A percentile compares a stretch with the other conserved stretches of the same genome.
Evolutionary conservation across 2,329 filamentous ascomycete genomes (phyloP).

Genomic region (Fusarium sp.): DNA sequence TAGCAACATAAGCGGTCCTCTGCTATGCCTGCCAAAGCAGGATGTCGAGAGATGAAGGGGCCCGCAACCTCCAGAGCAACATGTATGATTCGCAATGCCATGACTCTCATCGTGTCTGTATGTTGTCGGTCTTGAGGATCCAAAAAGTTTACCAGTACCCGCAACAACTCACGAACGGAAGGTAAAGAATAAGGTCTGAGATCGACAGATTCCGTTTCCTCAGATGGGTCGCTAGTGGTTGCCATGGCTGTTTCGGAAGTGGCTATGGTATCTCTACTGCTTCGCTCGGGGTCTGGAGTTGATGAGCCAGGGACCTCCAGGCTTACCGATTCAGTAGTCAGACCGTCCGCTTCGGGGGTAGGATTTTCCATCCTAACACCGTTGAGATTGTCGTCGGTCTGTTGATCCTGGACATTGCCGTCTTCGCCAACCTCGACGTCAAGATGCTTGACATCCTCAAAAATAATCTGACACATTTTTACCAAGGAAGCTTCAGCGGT

Average conservation of each 20-base stretch:
- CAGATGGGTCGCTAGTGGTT: constrained; percentile 50
- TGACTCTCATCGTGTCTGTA: constrained; percentile 94
- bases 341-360: constrained; percentile 33
- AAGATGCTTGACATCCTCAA: constrained; percentile 88
- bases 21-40: constrained; percentile 85
- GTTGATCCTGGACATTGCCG: constrained; percentile 72
- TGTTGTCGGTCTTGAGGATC: constrained; percentile 94
- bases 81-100: constrained; percentile 96
- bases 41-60: constrained; percentile 92
- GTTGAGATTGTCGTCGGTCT: constrained; percentile 75
- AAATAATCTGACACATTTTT: constrained; percentile 98
- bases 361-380: constrained; percentile 80
- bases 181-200: constrained; percentile 92
- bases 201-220: constrained; percentile 62
- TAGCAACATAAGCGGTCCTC: constrained; percentile 94
- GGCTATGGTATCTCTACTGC: constrained; percentile 65
- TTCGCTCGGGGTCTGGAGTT: constrained; percentile 39
- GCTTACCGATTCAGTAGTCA: constrained; percentile 34
- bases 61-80: constrained; percentile 96
- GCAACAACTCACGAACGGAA: constrained; percentile 92
- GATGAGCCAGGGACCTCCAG: constrained; percentile 33
- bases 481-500: constrained; percentile 98
- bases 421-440: constrained; percentile 77
- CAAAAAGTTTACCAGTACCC: constrained; percentile 91
- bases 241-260: constrained; percentile 53